phyloP scores from a whole-genome alignment of 2,329 filamentous ascomycete species.

The Diaporthe citriasiana region DNA sequence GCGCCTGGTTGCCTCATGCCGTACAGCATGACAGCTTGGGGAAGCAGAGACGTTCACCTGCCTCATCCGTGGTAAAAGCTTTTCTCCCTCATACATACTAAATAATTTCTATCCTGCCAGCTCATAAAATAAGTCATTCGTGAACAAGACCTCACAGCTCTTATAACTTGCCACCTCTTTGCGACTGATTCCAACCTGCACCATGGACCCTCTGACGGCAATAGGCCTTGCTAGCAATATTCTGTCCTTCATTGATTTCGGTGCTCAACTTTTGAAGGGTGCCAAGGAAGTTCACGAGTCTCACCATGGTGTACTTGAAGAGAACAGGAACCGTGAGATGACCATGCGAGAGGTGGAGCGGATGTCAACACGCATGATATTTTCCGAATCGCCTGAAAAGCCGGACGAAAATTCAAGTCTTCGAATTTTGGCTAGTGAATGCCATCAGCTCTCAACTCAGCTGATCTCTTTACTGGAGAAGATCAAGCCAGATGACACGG shows the following conservation, averaged over 20 bases:
- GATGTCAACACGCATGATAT: neutral
- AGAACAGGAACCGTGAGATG: slow-evolving; percentile 11
- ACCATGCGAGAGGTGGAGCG: slow-evolving; percentile 16
- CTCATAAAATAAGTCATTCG: neutral
- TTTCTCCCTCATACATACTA: neutral
- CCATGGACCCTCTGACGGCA: slow-evolving; percentile 16
- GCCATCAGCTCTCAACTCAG: neutral
- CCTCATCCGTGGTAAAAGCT: neutral
- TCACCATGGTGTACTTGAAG: slow-evolving; percentile 9
- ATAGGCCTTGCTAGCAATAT: slow-evolving; percentile 22
- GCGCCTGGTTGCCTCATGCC: neutral
- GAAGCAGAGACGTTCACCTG: neutral
- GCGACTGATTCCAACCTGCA: neutral
- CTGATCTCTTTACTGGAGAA: slow-evolving; percentile 1
- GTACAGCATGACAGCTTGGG: neutral
- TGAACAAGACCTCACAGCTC: neutral
- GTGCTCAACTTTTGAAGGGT: neutral
- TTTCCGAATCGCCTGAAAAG: no score
- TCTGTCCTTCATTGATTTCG: slow-evolving; percentile 10
- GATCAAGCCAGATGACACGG: slow-evolving; percentile 1
- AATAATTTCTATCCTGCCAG: neutral
- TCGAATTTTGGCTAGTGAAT: neutral
- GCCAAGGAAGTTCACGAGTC: neutral
- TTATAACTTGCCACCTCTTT: no score
- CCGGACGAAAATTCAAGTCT: neutral